Percentiles rank a stretch among this genome's conserved stretches.
Conservation (phyloP, 2,329 filamentous ascomycete species). For the Colletotrichum tamarilloi region DNA sequence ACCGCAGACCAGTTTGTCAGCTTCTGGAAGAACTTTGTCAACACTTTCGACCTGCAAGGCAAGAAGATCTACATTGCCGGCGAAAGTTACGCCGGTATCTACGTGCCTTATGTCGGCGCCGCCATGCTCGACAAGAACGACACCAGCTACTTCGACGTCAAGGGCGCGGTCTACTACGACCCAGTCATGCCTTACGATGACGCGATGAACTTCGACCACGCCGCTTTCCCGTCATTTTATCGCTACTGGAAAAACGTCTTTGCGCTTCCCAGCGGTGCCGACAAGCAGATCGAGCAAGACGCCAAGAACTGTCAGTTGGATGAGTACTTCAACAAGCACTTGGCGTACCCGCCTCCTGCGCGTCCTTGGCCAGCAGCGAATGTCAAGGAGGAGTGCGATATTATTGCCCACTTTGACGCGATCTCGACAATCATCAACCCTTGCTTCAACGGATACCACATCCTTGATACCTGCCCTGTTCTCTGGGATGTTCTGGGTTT, state of each 20-base stretch:
- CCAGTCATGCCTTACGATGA: constrained; percentile 46
- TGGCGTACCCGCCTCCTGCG: constrained; percentile 76
- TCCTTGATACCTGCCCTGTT: constrained; percentile 77
- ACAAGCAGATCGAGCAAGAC: constrained; percentile 61
- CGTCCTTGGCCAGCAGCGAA: constrained; percentile 52
- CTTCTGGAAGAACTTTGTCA: constrained; percentile 95
- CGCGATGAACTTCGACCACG: constrained; percentile 38
- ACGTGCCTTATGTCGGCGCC: constrained; percentile 94
- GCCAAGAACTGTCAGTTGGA: constrained; percentile 71
- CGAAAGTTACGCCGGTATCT: constrained; percentile 95
- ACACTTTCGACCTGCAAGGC: constrained; percentile 83
- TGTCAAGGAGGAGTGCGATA: constrained; percentile 61
- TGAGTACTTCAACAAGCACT: constrained; percentile 67
- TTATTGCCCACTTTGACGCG: constrained; percentile 63
- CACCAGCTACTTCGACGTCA: constrained; percentile 73
- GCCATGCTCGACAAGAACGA: constrained; percentile 91
- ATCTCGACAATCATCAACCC: constrained; percentile 73
- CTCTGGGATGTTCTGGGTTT: constrained; percentile 77
- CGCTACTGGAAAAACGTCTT: constrained; percentile 71
- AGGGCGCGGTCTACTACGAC: constrained; percentile 67
- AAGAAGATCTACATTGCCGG: constrained; percentile 92
- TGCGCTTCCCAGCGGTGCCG: constrained; percentile 70
- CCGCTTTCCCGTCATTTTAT: constrained; percentile 67
- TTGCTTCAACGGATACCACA: constrained; percentile 82
- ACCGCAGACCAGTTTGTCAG: constrained; percentile 90